phyloP scores from a whole-genome alignment of 331 rosid species.

The Acacia concinna region DNA sequence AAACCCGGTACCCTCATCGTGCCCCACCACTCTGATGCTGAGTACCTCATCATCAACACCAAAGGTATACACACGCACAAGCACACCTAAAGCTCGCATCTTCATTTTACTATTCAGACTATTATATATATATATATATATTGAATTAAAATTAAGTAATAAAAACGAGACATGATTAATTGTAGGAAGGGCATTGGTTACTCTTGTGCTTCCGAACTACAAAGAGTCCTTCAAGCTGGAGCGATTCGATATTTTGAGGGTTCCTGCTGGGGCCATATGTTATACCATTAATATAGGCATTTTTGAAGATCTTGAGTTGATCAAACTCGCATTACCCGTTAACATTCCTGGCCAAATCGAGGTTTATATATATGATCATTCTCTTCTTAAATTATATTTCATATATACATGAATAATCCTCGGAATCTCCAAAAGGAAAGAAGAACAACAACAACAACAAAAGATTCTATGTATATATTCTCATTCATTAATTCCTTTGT shows the following conservation, averaged over 20 bases:
- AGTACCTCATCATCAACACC: slow-evolving; percentile 37
- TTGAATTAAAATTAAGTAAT: neutral
- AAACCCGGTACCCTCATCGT: slow-evolving; percentile 54
- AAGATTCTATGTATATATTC: neutral
- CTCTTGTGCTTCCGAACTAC: neutral
- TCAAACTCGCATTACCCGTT: slow-evolving; percentile 44
- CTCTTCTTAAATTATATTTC: too few species aligned
- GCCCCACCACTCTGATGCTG: slow-evolving; percentile 69
- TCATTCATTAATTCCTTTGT: neutral
- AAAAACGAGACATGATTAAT: neutral
- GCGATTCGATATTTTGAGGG: slow-evolving; percentile 40
- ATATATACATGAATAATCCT: neutral
- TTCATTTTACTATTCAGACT: too few species aligned
- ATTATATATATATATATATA: neutral
- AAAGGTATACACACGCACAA: too few species aligned
- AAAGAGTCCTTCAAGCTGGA: slow-evolving; percentile 53
- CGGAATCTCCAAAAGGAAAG: neutral
- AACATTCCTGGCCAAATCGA: slow-evolving; percentile 50
- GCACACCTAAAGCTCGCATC: slow-evolving; percentile 16
- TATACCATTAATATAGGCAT: slow-evolving; percentile 43
- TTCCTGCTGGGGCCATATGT: slow-evolving; percentile 49
- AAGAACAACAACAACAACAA: too few species aligned
- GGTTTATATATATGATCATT: slow-evolving; percentile 27
- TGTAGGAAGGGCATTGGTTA: slow-evolving; percentile 55
- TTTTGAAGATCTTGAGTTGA: slow-evolving; percentile 41